phyloP scores from a whole-genome alignment of 2,329 filamentous ascomycete genomes.

The Endocalyx cinctus region DNA sequence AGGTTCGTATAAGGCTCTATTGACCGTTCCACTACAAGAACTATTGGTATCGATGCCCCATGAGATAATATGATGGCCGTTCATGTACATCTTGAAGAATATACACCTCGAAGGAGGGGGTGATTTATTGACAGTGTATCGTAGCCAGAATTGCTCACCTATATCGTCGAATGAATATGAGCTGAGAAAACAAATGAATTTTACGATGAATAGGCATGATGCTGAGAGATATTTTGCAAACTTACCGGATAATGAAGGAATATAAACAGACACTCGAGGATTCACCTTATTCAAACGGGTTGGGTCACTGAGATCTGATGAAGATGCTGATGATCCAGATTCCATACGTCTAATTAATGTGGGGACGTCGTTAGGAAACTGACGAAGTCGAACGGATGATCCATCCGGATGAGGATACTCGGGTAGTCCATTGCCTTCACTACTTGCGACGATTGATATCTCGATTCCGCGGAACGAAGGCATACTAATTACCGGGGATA shows the following conservation, averaged over 20 bases:
- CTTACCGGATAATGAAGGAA: slow-evolving; percentile 50
- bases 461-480: slow-evolving; percentile 46
- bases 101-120: slow-evolving; percentile 34
- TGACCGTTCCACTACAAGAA: slow-evolving; percentile 34
- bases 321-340: too few species aligned
- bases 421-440: slow-evolving; percentile 34
- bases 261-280: slow-evolving; percentile 49
- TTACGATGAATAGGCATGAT: too few species aligned
- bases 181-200: too few species aligned
- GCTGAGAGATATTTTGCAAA: too few species aligned
- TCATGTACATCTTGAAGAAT: slow-evolving; percentile 53
- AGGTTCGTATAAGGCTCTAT: slow-evolving; percentile 46
- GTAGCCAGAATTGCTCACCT: slow-evolving; percentile 51
- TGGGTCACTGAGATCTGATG: too few species aligned
- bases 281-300: slow-evolving; percentile 28
- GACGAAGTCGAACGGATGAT: slow-evolving; percentile 37
- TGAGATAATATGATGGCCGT: slow-evolving; percentile 46
- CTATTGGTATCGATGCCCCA: slow-evolving; percentile 44
- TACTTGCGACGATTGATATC: slow-evolving; percentile 36
- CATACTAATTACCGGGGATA: slow-evolving; percentile 31
- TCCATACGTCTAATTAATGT: too few species aligned
- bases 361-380: too few species aligned
- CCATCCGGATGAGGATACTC: slow-evolving; percentile 54
- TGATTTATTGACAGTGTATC: slow-evolving; percentile 38
- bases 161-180: too few species aligned